phyloP scores from a whole-genome alignment of 2,329 filamentous ascomycete species.

The Aspergillus puulaauensis region DNA sequence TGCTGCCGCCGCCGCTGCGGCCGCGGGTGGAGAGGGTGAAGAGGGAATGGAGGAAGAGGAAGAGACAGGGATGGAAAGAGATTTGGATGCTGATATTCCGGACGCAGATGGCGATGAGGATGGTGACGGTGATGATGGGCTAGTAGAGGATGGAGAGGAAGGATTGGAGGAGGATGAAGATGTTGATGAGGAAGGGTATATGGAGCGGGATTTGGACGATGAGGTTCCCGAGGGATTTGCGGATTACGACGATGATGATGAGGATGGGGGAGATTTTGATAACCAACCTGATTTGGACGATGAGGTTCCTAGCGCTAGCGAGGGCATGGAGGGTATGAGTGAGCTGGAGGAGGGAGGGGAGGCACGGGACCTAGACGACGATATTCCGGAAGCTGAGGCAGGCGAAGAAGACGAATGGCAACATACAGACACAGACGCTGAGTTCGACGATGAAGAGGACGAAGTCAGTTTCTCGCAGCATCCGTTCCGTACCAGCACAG shows the following conservation, averaged over 20 bases:
- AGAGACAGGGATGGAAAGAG: slow-evolving; percentile 39
- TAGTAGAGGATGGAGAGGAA: slow-evolving; percentile 39
- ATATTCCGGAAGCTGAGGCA: slow-evolving; percentile 59
- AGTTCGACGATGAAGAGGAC: slow-evolving; percentile 49
- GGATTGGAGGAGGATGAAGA: slow-evolving; percentile 54
- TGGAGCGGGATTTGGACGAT: slow-evolving; percentile 67
- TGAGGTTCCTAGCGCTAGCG: slow-evolving; percentile 30
- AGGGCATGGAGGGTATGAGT: slow-evolving; percentile 45
- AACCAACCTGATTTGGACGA: slow-evolving; percentile 39
- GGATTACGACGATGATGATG: slow-evolving; percentile 43
- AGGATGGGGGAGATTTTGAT: slow-evolving; percentile 39
- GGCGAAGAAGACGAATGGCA: slow-evolving; percentile 65
- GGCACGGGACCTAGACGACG: slow-evolving; percentile 70
- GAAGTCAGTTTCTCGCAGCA: slow-evolving; percentile 28
- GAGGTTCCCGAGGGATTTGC: slow-evolving; percentile 66
- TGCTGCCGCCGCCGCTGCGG: slow-evolving; percentile 43
- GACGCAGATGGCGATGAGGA: slow-evolving; percentile 45
- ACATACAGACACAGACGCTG: slow-evolving; percentile 73
- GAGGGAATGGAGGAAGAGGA: slow-evolving; percentile 41
- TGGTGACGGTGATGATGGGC: slow-evolving; percentile 27
- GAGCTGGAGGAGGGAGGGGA: slow-evolving; percentile 55
- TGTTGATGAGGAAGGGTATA: slow-evolving; percentile 49
- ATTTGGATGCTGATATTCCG: slow-evolving; percentile 49
- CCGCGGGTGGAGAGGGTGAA: slow-evolving; percentile 50
- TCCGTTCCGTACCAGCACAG: slow-evolving; percentile 34